A percentile compares a stretch with the other conserved stretches of the same genome.
Conservation (phyloP, 257 asterid genomes). For the Forsythia suspensa region DNA sequence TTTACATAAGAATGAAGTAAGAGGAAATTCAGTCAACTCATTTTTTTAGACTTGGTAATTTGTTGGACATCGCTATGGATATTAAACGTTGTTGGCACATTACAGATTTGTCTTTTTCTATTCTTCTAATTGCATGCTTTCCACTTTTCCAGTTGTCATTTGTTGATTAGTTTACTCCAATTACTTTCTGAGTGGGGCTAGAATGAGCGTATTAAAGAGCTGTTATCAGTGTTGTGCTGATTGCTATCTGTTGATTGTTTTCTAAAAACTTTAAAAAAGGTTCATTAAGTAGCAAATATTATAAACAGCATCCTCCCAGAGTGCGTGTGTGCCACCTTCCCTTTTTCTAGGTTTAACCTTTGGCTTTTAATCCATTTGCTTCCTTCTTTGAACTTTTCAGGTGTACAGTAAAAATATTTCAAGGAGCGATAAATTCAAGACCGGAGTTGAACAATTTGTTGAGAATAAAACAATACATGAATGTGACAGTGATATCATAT, state of each 20-base stretch:
- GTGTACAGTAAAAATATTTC: constrained; percentile 62
- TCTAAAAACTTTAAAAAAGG: not conserved
- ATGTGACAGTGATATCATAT: constrained; percentile 30
- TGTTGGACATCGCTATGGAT: no score
- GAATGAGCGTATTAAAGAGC: not conserved
- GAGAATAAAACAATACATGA: constrained; percentile 47
- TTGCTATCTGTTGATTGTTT: not conserved
- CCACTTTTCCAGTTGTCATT: not conserved
- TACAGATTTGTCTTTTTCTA: not conserved
- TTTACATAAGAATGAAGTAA: not conserved
- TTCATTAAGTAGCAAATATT: not conserved
- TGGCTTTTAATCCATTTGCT: not conserved
- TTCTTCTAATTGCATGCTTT: not conserved
- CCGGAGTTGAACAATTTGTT: constrained; percentile 55
- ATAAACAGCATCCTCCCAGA: not conserved
- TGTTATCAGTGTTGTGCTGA: not conserved
- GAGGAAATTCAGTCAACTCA: not conserved
- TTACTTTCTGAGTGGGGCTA: not conserved
- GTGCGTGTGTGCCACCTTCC: not conserved
- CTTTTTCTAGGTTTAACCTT: not conserved
- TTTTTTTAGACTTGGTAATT: no score
- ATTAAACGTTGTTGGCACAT: no score
- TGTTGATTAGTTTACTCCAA: not conserved
- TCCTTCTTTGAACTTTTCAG: constrained; percentile 36
- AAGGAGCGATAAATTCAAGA: constrained; percentile 77